These are phyloP conservation scores for Fraxinus baroniana DNA, from an alignment of 305 asterid species.

Conservation along the genomic window DNA sequence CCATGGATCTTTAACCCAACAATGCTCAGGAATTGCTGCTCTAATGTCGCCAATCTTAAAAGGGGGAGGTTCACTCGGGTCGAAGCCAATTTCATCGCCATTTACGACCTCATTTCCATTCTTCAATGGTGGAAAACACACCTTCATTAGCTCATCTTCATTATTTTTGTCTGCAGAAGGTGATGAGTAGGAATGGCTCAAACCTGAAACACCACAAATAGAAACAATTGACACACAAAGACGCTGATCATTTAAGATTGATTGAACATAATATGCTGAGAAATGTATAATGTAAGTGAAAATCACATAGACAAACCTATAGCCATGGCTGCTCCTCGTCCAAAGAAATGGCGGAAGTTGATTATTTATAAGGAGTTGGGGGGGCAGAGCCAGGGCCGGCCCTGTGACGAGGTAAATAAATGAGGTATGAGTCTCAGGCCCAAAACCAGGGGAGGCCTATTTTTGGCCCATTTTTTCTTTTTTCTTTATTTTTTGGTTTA, in stretches of 20 bases:
- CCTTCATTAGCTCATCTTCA: constrained; percentile 29
- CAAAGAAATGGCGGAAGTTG: background rate
- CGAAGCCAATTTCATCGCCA: constrained; percentile 39
- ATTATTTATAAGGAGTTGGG: background rate
- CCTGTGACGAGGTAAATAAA: too few species aligned
- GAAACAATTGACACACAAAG: background rate
- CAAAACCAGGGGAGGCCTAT: too few species aligned
- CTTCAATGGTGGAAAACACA: constrained; percentile 53
- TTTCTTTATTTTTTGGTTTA: too few species aligned
- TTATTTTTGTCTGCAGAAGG: background rate
- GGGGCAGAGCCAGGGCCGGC: too few species aligned
- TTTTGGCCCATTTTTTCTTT: too few species aligned
- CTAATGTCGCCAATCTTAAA: constrained; percentile 64
- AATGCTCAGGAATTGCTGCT: constrained; percentile 81
- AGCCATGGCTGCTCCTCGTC: background rate
- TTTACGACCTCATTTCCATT: constrained; percentile 13
- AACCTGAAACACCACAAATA: background rate
- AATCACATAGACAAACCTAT: background rate
- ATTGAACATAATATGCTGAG: background rate
- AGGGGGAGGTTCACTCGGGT: constrained; percentile 72
- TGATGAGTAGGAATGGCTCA: background rate
- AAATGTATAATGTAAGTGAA: background rate
- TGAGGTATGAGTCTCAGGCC: too few species aligned
- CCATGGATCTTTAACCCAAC: constrained; percentile 82
- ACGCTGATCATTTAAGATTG: background rate